Evolutionary conservation across 139 green algal genomes (phyloP), one percentile per base, ranked within the genome.

Genomic region (Gonium pectorale): DNA sequence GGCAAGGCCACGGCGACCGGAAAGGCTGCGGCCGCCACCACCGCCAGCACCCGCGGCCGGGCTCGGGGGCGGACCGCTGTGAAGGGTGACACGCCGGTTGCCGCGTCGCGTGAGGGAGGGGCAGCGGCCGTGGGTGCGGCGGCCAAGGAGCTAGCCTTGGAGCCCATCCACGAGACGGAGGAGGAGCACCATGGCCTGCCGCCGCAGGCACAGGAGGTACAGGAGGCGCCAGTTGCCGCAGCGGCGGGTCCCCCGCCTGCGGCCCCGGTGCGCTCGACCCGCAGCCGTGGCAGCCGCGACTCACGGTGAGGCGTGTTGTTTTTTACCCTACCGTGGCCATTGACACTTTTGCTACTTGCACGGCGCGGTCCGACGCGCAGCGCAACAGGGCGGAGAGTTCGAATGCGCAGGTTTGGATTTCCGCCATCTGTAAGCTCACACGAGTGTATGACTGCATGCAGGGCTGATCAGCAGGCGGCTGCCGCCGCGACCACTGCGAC

Each of bases 121-220:
- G 68, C 44, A 2, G 26, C n/a, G 38, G 51, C 72, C 2, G 43
- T 13, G 43, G 68, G 29, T 29, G 17, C 44, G 8, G 40, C 73
- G 5, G 22, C 31, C 17, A 21, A 4, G 2, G 43, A 38, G 29
- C 15, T 15, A 33, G 22, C 43, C 22, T 22, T 83, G 77, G 77
- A 83, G 77, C 77, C 77, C 9, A 83, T 83, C 62, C 17, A 41
- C 27, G 77, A 83, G 59, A 64, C 41, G 4, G 49, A 46, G 62
- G 60, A 69, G 27, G 77, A 63, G n/a, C 19, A 83, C 41, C 62
- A 83, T 37, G 77, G 77, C 24, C 43, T 83, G 24, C 77, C 77
- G 26, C 40, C 43, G 68, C n/a, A n/a, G 56, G 15, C 49, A 66
- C 19, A 35, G 56, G 22, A 29, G 56, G 24, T 17, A 29, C 56